Conservation (phyloP, 2,329 filamentous ascomycete genomes). For the Fusarium sp. region DNA sequence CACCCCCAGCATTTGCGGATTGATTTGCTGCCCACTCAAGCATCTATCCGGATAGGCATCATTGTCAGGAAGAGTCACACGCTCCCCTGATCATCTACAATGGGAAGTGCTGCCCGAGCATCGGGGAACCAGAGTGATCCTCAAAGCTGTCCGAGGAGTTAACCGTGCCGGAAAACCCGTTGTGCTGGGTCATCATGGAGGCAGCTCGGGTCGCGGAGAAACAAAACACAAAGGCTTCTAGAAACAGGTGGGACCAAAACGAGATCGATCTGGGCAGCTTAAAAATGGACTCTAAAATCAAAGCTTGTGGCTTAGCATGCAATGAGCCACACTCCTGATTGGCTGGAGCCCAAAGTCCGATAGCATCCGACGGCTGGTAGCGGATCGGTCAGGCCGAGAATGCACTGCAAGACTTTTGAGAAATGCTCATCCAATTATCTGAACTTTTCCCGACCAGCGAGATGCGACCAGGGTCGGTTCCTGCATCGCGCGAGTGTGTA, state of each 20-base stretch:
- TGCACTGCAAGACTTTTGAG: conserved; percentile 19
- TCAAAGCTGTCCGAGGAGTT: conserved; percentile 6
- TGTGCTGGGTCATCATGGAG: conserved; percentile 4
- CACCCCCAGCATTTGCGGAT: conserved; percentile 3
- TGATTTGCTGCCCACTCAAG: conserved; percentile 1
- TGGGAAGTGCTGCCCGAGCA: conserved; percentile 15
- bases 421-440: conserved; percentile 23
- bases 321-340: conserved; percentile 33
- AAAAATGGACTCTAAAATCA: conserved; percentile 10
- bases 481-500: conserved; percentile 27
- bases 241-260: conserved; percentile 21
- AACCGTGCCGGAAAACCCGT: conserved; percentile 23
- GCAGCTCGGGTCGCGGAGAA: conserved; percentile 16
- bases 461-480: conserved; percentile 27
- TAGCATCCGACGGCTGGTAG: conserved; percentile 33
- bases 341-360: conserved; percentile 23
- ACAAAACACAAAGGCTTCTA: conserved; percentile 18
- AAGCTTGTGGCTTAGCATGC: conserved; percentile 34
- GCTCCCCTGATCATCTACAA: not conserved
- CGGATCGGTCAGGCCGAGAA: conserved; percentile 42
- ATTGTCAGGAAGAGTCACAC: not conserved
- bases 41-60: not conserved
- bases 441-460: conserved; percentile 2
- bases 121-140: not conserved
- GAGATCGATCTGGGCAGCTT: conserved; percentile 37